Evolutionary conservation across 345 rosid species (phyloP), one percentile per base, ranked within the genome.

Genomic region (Salix suchowensis): DNA sequence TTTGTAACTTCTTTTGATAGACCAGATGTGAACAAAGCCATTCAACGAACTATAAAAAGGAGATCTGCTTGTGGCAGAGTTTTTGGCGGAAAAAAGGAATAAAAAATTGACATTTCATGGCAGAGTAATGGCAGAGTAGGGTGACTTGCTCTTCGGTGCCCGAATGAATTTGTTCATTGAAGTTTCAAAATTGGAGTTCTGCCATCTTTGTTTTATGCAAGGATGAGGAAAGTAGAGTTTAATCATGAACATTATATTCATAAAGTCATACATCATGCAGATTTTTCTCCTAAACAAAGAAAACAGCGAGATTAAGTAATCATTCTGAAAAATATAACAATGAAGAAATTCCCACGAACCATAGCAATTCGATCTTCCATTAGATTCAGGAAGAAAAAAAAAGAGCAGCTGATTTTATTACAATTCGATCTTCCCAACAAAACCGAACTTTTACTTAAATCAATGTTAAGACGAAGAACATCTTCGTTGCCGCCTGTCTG

Each of bases 371-470:
- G 10, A 54, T 54, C 7, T 54, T 7, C 9, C 18, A 54, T 7
- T 39, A 39, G 42, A 39, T 39, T 39, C 42, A 39, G 42, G 26
- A 24, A 24, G 26, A 24, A 24, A 1, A 34, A 34, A 1, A 34
- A 34, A 34, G 36, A 34, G 36, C 36, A 34, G 0, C 5, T 34
- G 36, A 34, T 5, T 34, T 34, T 34, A 34, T 34, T 34, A 34
- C 37, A 32, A 32, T 32, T 4, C 34, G 34, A 32, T 32, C 34
- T 32, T 4, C 34, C 34, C 26, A 54, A 44, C 14, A 54, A 39
- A 76, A 68, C 77, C 79, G 42, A 93, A 97, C 89, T 93, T 93
- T 87, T 93, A 83, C 60, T 75, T 76, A 96, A 82, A 82, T 83
- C 77, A 37, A 93, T 88, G 80, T 83, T 88, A 85, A 82, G 79